Conservation (phyloP, 2,329 filamentous ascomycete genomes). For the Nannizziopsis arthrosporioides region DNA sequence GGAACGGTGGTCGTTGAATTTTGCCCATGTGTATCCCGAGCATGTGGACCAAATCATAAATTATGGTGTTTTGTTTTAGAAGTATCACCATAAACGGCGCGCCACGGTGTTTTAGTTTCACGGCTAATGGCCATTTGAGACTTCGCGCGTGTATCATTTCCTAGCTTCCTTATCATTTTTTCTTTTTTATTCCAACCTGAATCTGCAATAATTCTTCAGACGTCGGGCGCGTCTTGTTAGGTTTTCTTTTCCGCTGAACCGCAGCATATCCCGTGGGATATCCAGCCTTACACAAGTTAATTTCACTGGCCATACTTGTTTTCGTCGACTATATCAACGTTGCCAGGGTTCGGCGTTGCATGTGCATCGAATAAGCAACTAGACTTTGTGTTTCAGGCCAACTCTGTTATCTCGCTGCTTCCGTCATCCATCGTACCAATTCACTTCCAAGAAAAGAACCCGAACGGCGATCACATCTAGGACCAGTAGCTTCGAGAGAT, state of each 20-base stretch:
- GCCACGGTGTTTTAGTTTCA: background rate
- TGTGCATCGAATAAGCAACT: background rate
- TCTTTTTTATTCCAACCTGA: background rate
- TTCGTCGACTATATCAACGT: background rate
- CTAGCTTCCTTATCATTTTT: background rate
- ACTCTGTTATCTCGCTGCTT: no score
- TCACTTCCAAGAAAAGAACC: no score
- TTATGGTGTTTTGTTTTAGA: background rate
- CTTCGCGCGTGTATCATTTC: background rate
- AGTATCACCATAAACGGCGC: background rate
- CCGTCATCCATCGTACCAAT: no score
- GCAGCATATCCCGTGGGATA: conserved; percentile 1
- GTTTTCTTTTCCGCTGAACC: background rate
- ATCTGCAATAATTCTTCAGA: background rate
- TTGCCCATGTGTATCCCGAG: background rate
- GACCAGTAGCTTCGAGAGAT: no score
- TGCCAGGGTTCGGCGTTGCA: background rate
- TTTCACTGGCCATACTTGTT: background rate
- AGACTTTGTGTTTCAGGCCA: no score
- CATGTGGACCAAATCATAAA: background rate
- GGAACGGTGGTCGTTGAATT: conserved; percentile 25
- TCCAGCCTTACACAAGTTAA: conserved; percentile 1
- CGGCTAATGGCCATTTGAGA: background rate
- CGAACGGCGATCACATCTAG: no score
- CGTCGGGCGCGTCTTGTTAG: background rate